A percentile compares a stretch with the other conserved stretches of the same genome.
These are phyloP conservation scores for Glycine latifolia DNA, from an alignment of 306 rosid genomes.

Conservation along the genomic window DNA sequence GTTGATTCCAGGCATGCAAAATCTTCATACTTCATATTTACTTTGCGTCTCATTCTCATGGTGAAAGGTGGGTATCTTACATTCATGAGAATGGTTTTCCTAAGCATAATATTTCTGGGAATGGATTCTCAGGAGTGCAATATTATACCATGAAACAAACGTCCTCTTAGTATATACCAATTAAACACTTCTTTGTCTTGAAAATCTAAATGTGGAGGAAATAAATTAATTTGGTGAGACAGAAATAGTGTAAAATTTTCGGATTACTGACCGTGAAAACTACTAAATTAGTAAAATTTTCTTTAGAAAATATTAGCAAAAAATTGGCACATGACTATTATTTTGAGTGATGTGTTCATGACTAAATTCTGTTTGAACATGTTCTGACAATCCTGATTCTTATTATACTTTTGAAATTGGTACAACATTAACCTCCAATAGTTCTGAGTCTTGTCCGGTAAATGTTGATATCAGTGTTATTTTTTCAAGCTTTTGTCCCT, in stretches of 20 bases:
- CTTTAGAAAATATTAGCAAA: neutral
- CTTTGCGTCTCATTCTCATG: no score
- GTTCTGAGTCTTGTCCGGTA: slow-evolving; percentile 13
- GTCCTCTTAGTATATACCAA: neutral
- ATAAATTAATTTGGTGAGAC: slow-evolving; percentile 13
- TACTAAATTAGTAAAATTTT: neutral
- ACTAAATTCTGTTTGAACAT: no score
- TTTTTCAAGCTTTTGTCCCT: slow-evolving; percentile 12
- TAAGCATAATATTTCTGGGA: no score
- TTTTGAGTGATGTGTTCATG: no score
- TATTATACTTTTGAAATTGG: no score
- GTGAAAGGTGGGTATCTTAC: no score
- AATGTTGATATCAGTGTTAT: slow-evolving; percentile 25
- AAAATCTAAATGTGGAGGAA: slow-evolving; percentile 8
- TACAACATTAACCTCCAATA: neutral
- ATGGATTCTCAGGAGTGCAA: no score
- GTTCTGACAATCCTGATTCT: no score
- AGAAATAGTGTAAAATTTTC: neutral
- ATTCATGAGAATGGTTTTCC: no score
- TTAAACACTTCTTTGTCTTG: neutral
- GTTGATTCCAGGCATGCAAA: no score
- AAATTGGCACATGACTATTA: neutral
- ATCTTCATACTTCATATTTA: no score
- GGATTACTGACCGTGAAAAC: neutral
- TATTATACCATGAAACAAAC: no score